These are phyloP conservation scores for Populus tremula DNA, from an alignment of 345 rosid genomes.

Conservation along the genomic window DNA sequence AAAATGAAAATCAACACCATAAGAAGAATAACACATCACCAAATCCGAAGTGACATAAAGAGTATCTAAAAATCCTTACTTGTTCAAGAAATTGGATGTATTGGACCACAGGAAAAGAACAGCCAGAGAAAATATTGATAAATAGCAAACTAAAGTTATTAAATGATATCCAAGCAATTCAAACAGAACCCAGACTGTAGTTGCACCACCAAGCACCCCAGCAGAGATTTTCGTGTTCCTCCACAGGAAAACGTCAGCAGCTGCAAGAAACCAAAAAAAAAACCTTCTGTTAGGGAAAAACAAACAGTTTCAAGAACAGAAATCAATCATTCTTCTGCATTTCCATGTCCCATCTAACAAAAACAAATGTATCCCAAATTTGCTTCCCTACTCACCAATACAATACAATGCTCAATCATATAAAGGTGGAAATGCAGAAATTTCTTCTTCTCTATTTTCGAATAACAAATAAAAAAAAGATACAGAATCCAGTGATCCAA, in stretches of 20 bases:
- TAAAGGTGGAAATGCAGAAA: background rate
- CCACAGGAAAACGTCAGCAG: constrained; percentile 34
- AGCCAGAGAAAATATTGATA: constrained; percentile 16
- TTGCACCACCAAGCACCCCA: constrained; percentile 23
- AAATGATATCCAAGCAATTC: constrained; percentile 29
- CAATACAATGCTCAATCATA: background rate
- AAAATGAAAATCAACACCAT: background rate
- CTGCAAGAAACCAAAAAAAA: constrained; percentile 8
- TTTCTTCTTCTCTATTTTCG: background rate
- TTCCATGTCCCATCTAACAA: background rate
- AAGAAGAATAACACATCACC: background rate
- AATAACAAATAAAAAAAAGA: background rate
- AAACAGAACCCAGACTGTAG: constrained; percentile 25
- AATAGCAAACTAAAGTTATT: constrained; percentile 25
- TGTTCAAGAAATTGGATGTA: constrained; percentile 25
- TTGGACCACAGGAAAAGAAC: constrained; percentile 29
- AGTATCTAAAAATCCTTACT: constrained; percentile 1
- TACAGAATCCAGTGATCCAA: background rate
- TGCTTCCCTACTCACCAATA: background rate
- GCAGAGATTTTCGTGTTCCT: constrained; percentile 31
- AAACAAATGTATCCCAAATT: background rate
- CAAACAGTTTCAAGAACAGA: background rate
- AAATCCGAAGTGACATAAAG: background rate
- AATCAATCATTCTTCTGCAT: background rate
- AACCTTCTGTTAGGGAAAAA: background rate